Conservation (phyloP, 306 rosid species). For the Pachyrhizus erosus region DNA sequence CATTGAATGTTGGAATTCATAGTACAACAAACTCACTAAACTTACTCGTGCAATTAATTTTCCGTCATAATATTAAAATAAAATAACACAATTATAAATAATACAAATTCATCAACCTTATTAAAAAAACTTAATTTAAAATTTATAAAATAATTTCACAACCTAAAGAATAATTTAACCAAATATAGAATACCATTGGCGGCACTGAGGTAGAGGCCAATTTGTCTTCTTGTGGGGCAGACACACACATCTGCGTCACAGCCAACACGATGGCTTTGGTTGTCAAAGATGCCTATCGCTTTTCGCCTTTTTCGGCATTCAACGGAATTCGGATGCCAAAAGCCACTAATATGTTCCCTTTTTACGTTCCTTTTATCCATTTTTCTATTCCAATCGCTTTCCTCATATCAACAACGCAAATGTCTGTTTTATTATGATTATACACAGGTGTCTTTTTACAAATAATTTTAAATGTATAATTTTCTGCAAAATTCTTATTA, state of each 20-base stretch:
- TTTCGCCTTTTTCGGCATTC: not conserved
- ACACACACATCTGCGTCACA: not conserved
- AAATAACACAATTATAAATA: too few species aligned
- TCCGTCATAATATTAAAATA: too few species aligned
- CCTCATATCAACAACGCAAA: not conserved
- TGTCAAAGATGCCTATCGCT: slow-evolving; percentile 5
- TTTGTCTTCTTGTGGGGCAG: too few species aligned
- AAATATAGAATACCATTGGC: too few species aligned
- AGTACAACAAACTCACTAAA: too few species aligned
- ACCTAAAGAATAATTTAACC: too few species aligned
- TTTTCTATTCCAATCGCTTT: not conserved
- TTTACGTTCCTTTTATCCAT: not conserved
- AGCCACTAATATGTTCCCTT: not conserved
- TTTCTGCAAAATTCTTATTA: not conserved
- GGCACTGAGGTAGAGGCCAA: not conserved
- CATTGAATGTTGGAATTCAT: too few species aligned
- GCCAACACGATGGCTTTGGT: not conserved
- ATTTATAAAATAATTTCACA: too few species aligned
- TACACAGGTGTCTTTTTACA: not conserved
- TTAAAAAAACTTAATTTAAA: too few species aligned
- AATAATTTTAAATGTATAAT: not conserved
- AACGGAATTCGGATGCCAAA: not conserved
- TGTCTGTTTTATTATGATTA: not conserved
- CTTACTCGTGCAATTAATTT: too few species aligned
- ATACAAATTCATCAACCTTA: too few species aligned